Evolutionary conservation across 1,284 basidiomycete species (phyloP).

Genomic region (Trametes pubescens): DNA sequence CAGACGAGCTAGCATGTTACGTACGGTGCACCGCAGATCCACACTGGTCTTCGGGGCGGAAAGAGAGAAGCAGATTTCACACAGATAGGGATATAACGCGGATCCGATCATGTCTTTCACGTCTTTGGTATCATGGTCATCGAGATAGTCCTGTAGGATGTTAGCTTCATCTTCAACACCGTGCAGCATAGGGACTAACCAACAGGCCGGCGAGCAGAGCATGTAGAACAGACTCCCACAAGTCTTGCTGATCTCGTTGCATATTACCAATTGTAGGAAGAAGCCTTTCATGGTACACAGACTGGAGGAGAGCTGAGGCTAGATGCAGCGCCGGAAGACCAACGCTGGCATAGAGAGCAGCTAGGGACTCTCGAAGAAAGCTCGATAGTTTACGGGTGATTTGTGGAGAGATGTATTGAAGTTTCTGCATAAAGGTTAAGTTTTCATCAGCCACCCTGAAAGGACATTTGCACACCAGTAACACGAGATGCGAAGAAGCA

Average conservation of each 20-base stretch:
- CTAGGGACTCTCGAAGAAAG: constrained; percentile 40
- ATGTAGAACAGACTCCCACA: constrained; percentile 42
- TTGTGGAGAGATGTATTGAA: constrained; percentile 31
- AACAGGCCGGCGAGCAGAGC: constrained; percentile 44
- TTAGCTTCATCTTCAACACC: not conserved
- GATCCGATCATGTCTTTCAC: constrained; percentile 40
- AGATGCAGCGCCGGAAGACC: constrained; percentile 39
- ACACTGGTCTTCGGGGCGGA: constrained; percentile 39
- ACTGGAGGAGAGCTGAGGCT: constrained; percentile 38
- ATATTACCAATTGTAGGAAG: constrained; percentile 32
- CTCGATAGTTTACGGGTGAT: constrained; percentile 31
- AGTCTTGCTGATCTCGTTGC: constrained; percentile 32
- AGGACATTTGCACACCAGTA: constrained; percentile 34
- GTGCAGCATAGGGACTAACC: constrained; percentile 33
- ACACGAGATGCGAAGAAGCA: constrained; percentile 36
- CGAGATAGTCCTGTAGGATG: constrained; percentile 38
- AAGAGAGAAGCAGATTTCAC: constrained; percentile 43
- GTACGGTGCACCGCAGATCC: constrained; percentile 43
- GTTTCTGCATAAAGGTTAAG: constrained; percentile 32
- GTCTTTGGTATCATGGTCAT: constrained; percentile 30
- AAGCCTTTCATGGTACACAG: constrained; percentile 41
- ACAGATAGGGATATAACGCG: constrained; percentile 40
- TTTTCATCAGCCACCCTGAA: not conserved
- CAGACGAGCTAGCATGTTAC: constrained; percentile 7
- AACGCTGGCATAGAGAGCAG: constrained; percentile 38